Evolutionary conservation across 208 protist genomes (phyloP), one percentile per base, ranked within the genome.

Genomic region (Trypanosoma avium): DNA sequence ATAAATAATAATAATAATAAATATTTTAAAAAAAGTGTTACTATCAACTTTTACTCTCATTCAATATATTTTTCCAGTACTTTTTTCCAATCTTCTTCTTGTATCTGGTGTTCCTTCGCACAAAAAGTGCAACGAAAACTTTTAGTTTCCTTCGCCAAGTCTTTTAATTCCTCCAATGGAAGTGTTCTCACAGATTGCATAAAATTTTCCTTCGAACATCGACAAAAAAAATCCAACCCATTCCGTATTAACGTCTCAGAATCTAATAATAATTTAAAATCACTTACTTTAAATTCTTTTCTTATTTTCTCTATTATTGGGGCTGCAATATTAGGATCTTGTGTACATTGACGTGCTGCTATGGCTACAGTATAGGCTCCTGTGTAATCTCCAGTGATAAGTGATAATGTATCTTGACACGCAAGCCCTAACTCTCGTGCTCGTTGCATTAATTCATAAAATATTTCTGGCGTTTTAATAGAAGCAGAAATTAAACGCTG

Each of bases 221-320:
- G 82, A 55, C 88, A 94, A 69, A 90, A 90, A 58, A 89, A 94
- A 60, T 94, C 84, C 1, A 94, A 32, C 29, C 74, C 71, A 24
- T 82, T 84, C 26, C 88, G 84, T 56, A 59, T 59, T 15, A 74
- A 42, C 22, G 70, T 70, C 9, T 61, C 43, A 8, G 58, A 60
- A 15, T 79, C 75, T 9, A 91, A 68, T 0, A 49, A 43, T 7
- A 87, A 29, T 10, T 36, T 17, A 7, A 77, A 64, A 26, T 79
- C 65, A 9, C 55, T 46, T 12, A 88, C 46, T 21, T 70, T 70
- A 4, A 90, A 32, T 27, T 65, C 13, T 12, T 32, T 42, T 15
- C 88, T 82, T 24, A 90, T 38, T 2, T 71, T 78, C 42, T 88
- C 78, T 21, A 94, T 70, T 13, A 75, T 40, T 10, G 57, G 67